Evolutionary conservation across 345 rosid genomes (phyloP).

Genomic region (Eucalyptus decipiens): DNA sequence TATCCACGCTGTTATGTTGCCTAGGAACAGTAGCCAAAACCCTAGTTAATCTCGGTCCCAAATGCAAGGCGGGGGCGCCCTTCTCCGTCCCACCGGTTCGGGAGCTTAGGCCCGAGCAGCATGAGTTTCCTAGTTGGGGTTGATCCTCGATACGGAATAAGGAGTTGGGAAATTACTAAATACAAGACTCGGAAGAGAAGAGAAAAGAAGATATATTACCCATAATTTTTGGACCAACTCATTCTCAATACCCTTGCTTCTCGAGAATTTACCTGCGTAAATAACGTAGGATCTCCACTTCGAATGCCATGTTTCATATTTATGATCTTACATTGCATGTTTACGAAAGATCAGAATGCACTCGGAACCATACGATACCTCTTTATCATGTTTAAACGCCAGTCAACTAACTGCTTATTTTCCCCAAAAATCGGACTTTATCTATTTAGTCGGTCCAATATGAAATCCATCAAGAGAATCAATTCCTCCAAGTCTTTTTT

Average conservation of each 20-base stretch:
- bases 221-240: not conserved
- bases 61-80: not conserved
- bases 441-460: not conserved
- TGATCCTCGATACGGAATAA: not conserved
- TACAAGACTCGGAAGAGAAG: not conserved
- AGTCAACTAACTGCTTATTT: not conserved
- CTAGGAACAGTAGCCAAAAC: not conserved
- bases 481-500: not conserved
- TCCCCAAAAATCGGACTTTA: not conserved
- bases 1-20: not conserved
- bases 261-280: not conserved
- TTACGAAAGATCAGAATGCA: too few relatives aligned
- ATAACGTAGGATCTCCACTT: not conserved
- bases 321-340: too few relatives aligned
- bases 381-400: not conserved
- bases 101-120: not conserved
- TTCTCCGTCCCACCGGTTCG: not conserved
- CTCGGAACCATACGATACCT: not conserved
- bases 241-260: not conserved
- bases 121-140: not conserved
- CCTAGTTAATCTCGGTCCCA: not conserved
- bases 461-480: not conserved
- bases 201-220: not conserved
- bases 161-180: not conserved
- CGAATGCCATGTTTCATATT: not conserved